phyloP scores from a whole-genome alignment of 192 early-diverging fungal species.

The Umbelopsis ramanniana region DNA sequence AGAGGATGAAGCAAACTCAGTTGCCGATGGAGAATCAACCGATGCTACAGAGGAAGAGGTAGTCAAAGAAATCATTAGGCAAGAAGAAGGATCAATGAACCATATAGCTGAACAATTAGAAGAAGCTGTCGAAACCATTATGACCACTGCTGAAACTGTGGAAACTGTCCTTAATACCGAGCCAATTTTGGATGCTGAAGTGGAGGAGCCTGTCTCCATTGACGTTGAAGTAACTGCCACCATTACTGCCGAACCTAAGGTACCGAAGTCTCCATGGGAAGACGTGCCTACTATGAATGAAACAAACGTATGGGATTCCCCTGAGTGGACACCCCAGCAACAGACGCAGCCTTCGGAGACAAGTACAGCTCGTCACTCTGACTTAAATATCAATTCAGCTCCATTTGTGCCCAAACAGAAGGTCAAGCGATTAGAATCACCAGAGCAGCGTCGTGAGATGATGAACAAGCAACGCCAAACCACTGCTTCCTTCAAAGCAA shows the following conservation, averaged over 20 bases:
- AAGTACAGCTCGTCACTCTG: neutral
- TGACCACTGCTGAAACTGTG: neutral
- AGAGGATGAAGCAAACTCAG: constrained; percentile 9
- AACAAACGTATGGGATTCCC: constrained; percentile 15
- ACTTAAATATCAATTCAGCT: constrained; percentile 6
- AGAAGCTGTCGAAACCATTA: constrained; percentile 2
- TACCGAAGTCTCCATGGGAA: neutral
- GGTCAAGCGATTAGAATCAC: neutral
- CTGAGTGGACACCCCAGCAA: neutral
- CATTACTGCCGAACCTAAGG: neutral
- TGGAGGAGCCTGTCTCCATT: neutral
- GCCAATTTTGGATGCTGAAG: neutral
- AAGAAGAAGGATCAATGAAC: constrained; percentile 2
- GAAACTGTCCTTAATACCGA: neutral
- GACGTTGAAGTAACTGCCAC: neutral
- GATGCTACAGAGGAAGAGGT: constrained; percentile 16
- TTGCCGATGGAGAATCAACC: constrained; percentile 18
- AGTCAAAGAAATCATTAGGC: neutral
- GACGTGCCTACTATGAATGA: neutral
- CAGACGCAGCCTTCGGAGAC: neutral
- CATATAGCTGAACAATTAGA: neutral
- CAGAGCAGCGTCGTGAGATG: constrained; percentile 26
- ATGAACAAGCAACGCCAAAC: constrained; percentile 30
- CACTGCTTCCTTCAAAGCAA: constrained; percentile 27
- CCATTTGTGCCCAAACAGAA: constrained; percentile 2